A percentile compares a stretch with the other conserved stretches of the same genome.
Conservation (phyloP, 768 basidiomycete species). For the Leccinum incarnatum region DNA sequence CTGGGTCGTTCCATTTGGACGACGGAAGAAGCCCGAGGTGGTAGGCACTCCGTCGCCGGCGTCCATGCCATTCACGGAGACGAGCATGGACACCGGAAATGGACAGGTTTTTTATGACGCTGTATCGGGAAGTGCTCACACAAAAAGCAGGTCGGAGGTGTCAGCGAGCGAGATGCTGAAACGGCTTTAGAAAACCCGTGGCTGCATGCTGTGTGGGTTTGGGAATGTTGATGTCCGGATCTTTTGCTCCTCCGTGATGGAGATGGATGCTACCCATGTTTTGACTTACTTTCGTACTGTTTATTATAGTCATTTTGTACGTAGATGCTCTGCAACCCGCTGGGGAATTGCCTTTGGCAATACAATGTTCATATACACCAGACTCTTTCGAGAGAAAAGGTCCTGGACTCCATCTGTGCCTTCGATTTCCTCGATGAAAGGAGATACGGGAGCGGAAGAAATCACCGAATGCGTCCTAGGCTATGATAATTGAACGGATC, state of each 20-base stretch:
- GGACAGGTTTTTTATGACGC: constrained; percentile 21
- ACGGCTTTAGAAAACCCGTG: constrained; percentile 18
- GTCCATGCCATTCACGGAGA: constrained; percentile 6
- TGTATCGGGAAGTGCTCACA: constrained; percentile 9
- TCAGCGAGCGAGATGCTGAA: constrained; percentile 41
- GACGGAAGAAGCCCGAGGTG: constrained; percentile 40
- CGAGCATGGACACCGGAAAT: constrained; percentile 21
- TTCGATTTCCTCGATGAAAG: background rate
- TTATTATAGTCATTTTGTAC: background rate
- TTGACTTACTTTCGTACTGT: constrained; percentile 1
- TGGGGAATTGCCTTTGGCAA: background rate
- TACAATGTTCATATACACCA: background rate
- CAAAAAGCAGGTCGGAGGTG: constrained; percentile 15
- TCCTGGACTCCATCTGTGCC: background rate
- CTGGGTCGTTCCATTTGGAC: constrained; percentile 65
- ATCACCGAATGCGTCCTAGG: background rate
- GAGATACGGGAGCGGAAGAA: background rate
- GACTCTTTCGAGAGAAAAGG: background rate
- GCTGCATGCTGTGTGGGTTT: background rate
- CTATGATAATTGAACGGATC: background rate
- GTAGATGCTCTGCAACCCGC: background rate
- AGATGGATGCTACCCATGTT: background rate
- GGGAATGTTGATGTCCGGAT: background rate
- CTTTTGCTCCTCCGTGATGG: background rate
- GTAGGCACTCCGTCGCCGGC: background rate